Conservation (phyloP, 768 basidiomycete genomes). For the Tulasnella sp. region DNA sequence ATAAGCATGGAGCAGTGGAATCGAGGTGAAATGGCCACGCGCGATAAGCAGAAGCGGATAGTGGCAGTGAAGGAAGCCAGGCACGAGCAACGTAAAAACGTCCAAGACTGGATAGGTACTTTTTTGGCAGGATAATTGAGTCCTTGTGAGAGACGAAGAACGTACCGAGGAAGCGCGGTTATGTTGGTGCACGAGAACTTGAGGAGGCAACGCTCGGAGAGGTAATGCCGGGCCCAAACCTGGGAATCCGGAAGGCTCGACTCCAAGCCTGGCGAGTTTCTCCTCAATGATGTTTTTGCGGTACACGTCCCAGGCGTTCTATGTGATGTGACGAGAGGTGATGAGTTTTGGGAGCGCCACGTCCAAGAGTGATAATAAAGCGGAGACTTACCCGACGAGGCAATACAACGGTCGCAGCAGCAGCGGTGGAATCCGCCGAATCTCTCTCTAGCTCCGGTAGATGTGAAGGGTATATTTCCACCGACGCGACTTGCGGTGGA, state of each 20-base stretch:
- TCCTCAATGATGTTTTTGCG: conserved; percentile 65
- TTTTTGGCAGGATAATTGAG: neutral
- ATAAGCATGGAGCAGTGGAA: neutral
- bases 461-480: conserved; percentile 55
- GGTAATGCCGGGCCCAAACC: conserved; percentile 19
- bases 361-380: neutral
- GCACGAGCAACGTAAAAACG: neutral
- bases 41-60: neutral
- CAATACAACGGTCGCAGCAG: conserved; percentile 54
- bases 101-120: neutral
- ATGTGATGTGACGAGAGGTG: conserved; percentile 14
- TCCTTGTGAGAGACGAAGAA: conserved; percentile 19
- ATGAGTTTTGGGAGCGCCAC: conserved; percentile 15
- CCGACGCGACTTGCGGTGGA: conserved; percentile 32
- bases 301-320: conserved; percentile 67
- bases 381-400: conserved; percentile 55
- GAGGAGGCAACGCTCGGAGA: conserved; percentile 42
- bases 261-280: conserved; percentile 68
- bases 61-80: neutral
- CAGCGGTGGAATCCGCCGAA: conserved; percentile 26
- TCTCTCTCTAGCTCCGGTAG: neutral
- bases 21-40: neutral
- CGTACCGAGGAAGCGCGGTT: conserved; percentile 74
- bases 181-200: conserved; percentile 54
- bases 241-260: conserved; percentile 37